Percentiles rank a stretch among this genome's conserved stretches.
phyloP scores from a whole-genome alignment of 1,284 basidiomycete genomes.

The Puccinia brachypodii region DNA sequence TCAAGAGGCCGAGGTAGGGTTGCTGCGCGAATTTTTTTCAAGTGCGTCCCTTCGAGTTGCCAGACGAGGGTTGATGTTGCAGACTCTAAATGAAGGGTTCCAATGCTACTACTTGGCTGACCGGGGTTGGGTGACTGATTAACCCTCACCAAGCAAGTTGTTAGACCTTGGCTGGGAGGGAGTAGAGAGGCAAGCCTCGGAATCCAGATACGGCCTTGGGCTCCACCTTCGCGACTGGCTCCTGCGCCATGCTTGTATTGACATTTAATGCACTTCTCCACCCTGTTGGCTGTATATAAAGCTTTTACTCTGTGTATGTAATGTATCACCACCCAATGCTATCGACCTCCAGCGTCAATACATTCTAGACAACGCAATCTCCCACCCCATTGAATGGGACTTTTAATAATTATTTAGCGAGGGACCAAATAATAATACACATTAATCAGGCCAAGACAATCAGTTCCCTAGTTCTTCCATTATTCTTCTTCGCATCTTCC shows the following conservation, averaged over 20 bases:
- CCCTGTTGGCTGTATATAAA: not conserved
- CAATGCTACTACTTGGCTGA: not conserved
- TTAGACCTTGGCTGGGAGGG: not conserved
- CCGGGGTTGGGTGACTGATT: not conserved
- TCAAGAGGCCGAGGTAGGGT: too few relatives aligned
- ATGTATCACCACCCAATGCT: not conserved
- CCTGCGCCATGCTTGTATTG: conserved; percentile 18
- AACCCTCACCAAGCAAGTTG: too few relatives aligned
- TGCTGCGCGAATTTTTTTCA: too few relatives aligned
- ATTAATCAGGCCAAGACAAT: not conserved
- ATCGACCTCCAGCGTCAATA: not conserved
- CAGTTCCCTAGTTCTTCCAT: not conserved
- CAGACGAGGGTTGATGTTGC: not conserved
- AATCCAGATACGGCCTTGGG: not conserved
- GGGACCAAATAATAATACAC: not conserved
- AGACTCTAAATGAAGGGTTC: not conserved
- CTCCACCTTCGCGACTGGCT: not conserved
- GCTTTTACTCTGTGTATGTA: not conserved
- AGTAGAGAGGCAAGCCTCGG: conserved; percentile 11
- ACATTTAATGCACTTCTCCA: not conserved
- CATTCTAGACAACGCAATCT: not conserved
- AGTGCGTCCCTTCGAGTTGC: not conserved
- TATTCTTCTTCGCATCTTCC: not conserved
- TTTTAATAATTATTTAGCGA: not conserved
- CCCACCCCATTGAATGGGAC: not conserved